phyloP scores from a whole-genome alignment of 352 stramenopile species.

The Phytophthora kernoviae region DNA sequence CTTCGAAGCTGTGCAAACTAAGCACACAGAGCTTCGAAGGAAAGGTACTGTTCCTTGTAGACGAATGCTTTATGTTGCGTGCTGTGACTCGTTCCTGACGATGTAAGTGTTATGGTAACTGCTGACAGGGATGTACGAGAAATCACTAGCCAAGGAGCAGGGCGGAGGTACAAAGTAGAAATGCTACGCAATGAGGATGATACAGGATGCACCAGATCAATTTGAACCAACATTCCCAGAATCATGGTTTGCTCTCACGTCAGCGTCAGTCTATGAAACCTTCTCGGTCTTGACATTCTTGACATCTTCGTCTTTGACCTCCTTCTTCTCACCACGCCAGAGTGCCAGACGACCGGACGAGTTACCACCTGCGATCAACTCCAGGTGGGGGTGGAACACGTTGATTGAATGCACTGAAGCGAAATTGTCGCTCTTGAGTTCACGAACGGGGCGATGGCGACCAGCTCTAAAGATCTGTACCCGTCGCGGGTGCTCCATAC shows the following conservation, averaged over 20 bases:
- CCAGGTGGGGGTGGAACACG: conserved; percentile 76
- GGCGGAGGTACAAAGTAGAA: conserved; percentile 18
- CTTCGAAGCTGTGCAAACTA: conserved; percentile 77
- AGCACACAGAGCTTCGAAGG: conserved; percentile 71
- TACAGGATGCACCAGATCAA: conserved; percentile 4
- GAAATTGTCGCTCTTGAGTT: conserved; percentile 71
- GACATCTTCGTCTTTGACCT: conserved; percentile 19
- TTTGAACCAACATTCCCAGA: too few relatives aligned
- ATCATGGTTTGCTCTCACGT: neutral
- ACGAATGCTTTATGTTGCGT: neutral
- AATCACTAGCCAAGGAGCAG: conserved; percentile 64
- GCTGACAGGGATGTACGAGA: conserved; percentile 59
- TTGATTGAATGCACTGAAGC: conserved; percentile 89
- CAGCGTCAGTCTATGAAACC: neutral
- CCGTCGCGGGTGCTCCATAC: conserved; percentile 79
- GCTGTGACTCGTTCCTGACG: neutral
- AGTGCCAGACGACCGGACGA: conserved; percentile 72
- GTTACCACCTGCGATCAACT: conserved; percentile 79
- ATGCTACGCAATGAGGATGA: conserved; percentile 5
- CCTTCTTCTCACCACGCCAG: conserved; percentile 46
- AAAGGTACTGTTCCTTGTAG: conserved; percentile 47
- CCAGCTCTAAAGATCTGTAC: conserved; percentile 84
- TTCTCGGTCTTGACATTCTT: conserved; percentile 23
- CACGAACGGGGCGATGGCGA: conserved; percentile 69
- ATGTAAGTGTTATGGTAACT: neutral